Evolutionary conservation across 2,329 filamentous ascomycete species (phyloP).

Genomic region (Fusarium begoniae): DNA sequence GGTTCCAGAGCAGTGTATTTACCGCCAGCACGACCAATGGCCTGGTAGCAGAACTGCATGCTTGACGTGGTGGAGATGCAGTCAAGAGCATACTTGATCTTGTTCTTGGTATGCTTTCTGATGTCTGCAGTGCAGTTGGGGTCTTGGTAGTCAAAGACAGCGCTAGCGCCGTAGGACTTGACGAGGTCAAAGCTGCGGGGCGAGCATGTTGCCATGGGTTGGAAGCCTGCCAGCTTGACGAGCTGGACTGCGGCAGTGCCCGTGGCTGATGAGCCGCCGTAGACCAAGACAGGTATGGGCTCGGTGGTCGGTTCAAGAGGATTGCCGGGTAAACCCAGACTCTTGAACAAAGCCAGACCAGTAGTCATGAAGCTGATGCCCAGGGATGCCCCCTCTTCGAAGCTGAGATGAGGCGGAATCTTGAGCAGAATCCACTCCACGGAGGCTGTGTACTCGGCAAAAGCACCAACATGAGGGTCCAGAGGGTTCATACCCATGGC

Average conservation of each 20-base stretch:
- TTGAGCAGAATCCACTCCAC: constrained; percentile 53
- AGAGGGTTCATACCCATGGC: background rate
- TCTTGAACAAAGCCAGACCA: constrained; percentile 58
- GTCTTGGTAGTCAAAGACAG: constrained; percentile 10
- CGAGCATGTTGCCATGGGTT: constrained; percentile 1
- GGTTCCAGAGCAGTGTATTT: background rate
- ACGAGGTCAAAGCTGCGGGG: constrained; percentile 13
- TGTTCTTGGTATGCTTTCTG: background rate
- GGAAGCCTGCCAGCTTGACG: background rate
- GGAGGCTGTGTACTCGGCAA: constrained; percentile 50
- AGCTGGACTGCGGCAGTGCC: constrained; percentile 7
- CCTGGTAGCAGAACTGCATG: background rate
- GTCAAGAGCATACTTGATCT: background rate
- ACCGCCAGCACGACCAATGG: background rate
- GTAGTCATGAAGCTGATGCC: constrained; percentile 54
- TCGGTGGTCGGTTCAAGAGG: background rate
- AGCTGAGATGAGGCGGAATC: constrained; percentile 49
- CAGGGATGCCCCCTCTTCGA: constrained; percentile 57
- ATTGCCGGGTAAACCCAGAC: constrained; percentile 40
- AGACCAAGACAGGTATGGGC: background rate
- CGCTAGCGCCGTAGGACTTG: constrained; percentile 10
- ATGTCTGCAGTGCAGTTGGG: rapidly evolving
- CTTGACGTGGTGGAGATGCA: background rate
- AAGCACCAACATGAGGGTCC: constrained; percentile 46
- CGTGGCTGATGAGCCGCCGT: constrained; percentile 9